phyloP scores from a whole-genome alignment of 164 flowering plant genomes.

The Magnolia sinica region DNA sequence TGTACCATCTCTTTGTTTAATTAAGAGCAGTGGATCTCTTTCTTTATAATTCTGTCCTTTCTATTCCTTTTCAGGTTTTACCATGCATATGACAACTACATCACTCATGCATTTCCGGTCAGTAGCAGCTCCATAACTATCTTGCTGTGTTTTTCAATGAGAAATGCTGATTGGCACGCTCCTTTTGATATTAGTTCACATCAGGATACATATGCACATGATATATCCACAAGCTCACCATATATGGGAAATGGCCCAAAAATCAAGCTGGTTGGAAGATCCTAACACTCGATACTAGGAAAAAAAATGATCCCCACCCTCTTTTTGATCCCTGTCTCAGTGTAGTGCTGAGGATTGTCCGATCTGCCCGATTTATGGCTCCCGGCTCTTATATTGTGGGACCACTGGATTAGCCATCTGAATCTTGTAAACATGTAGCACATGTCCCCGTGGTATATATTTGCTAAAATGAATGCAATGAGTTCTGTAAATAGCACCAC shows the following conservation, averaged over 20 bases:
- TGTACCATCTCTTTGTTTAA: too few species aligned
- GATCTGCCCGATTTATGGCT: too few species aligned
- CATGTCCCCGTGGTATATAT: neutral
- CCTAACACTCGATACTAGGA: neutral
- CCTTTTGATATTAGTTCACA: neutral
- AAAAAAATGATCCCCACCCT: neutral
- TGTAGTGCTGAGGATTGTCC: too few species aligned
- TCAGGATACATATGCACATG: too few species aligned
- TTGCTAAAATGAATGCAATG: too few species aligned
- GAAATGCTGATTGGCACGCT: too few species aligned
- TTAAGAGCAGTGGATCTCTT: neutral
- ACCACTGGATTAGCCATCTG: too few species aligned
- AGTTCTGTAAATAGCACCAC: too few species aligned
- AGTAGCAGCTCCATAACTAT: conserved; percentile 20
- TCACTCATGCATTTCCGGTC: conserved; percentile 93
- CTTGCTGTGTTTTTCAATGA: neutral
- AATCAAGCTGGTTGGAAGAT: neutral
- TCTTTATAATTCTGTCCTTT: neutral
- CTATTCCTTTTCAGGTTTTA: conserved; percentile 73
- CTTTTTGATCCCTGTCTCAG: too few species aligned
- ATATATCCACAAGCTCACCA: too few species aligned
- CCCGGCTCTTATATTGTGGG: neutral
- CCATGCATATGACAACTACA: conserved; percentile 96
- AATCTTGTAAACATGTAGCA: too few species aligned
- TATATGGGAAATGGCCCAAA: too few species aligned